Base-by-base conservation (phyloP, 1,284 basidiomycete species). In the Ustilago nuda region DNA sequence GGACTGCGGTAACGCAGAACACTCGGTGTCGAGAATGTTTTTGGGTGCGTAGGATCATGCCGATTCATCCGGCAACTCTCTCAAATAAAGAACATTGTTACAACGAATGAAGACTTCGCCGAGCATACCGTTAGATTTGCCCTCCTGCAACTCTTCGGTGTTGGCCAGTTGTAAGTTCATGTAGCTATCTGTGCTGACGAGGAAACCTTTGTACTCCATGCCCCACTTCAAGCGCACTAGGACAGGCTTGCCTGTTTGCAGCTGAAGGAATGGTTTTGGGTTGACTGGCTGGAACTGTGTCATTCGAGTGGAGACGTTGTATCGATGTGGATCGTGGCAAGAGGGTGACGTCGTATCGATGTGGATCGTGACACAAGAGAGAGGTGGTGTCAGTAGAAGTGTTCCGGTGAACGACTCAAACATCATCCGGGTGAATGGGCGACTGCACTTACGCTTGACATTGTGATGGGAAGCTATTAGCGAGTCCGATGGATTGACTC, bases 141-240 rank as follows among this genome's bases (percentile, higher is more conserved):
- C 96, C 82, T 98, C 93, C 87, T 98, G 94, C 83, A 93, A 96
- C 87, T 99, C 97, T 87, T 99, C 97, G 2, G 97, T 95, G 87
- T 99, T 98, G 51, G 95, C 95, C 60, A 99, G 90, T 89, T 99
- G 97, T 60, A 99, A 90, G 87, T 99, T 99, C 95, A 99, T 98
- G 88, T 98, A 99, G 35, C 94, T 94, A 87, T 99, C 97, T 6
- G 96, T 98, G 86, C 94, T 96, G 78, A 99, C 96, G 72, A 99
- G 90, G 88, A 96, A 99, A 55, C 97, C 96, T 89, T 95, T 98
- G 90, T 99, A 99, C 87, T 98, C 95, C 74, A 98, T 90, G 73
- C 97, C 97, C 97, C 97, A 99, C 89, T 99, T 99, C 85, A 99
- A 90, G 72, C 92, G 91, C 67, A 99, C 95, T 83, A 92, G 92